Evolutionary conservation across 768 basidiomycete species (phyloP), one percentile per base, ranked within the genome.

Genomic region (Trametes maxima): DNA sequence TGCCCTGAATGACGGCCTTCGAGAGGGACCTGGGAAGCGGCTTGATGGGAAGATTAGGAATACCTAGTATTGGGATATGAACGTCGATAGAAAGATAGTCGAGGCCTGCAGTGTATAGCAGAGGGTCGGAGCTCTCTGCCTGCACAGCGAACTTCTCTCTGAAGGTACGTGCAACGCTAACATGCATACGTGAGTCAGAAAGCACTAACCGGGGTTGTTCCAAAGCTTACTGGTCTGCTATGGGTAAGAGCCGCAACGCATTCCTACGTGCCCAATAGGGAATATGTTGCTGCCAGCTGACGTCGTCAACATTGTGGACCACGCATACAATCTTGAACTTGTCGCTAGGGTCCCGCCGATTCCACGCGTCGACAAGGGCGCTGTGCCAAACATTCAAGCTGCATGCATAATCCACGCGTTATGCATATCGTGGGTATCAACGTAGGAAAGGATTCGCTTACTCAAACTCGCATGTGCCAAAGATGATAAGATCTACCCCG

Each of bases 391-490:
- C 60, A 14, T 56, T 56, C 28, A 75, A 67, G 44, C 69, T 69
- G 44, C 16, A 16, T 69, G 44, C 16, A 16, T 12, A 17, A 21
- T 17, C 28, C 28, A 19, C 5, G 1, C 3, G 5, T 21, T 28
- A 22, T 11, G 21, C 36, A 16, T 37, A 35, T 55, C 42, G 54
- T 54, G 16, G 21, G 17, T 11, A 6, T 8, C 14, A 5, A 19
- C 36, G 16, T 24, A 21, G 13, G 36, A 22, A 39, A 1, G 16
- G 10, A 12, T 10, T 21, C 24, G 65, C 76, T 60, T 52, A 79
- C 78, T 80, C 78, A 21, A 76, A 54, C 63, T 80, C 79, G 65
- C 79, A 80, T n/a, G 78, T 79, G n/a, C 78, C 78, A 1, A 79
- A 67, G 7, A 79, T 65, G 19, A 80, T 65, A 52, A 78, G 24